phyloP scores from a whole-genome alignment of 768 basidiomycete species.

The Pleurotus eryngii region DNA sequence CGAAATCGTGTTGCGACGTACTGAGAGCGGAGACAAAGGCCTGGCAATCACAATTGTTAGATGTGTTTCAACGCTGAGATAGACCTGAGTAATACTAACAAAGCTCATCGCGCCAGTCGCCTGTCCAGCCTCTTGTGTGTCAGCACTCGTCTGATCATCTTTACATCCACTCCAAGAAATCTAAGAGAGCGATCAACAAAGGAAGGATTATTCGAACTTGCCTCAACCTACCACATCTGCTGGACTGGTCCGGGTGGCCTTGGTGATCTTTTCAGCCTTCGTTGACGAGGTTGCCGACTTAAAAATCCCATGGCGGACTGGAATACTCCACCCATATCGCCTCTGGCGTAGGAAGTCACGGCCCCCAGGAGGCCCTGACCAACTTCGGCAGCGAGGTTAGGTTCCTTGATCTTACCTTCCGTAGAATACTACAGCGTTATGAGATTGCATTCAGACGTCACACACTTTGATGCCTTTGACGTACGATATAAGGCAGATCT shows the following conservation, averaged over 20 bases:
- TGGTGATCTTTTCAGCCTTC: conserved; percentile 61
- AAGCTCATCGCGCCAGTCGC: conserved; percentile 81
- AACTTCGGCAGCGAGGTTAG: conserved; percentile 83
- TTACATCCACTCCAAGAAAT: conserved; percentile 82
- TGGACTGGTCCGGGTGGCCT: conserved; percentile 65
- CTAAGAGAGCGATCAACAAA: conserved; percentile 29
- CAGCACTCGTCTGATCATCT: conserved; percentile 80
- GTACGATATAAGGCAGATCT: conserved; percentile 70
- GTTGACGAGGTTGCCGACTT: conserved; percentile 68
- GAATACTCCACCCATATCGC: conserved; percentile 80
- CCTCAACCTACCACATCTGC: conserved; percentile 80
- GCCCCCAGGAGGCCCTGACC: conserved; percentile 84
- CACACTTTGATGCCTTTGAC: conserved; percentile 15
- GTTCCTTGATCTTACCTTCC: conserved; percentile 93
- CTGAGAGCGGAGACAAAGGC: conserved; percentile 59
- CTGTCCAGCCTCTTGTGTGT: conserved; percentile 60
- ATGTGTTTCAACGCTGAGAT: background rate
- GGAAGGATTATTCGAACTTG: background rate
- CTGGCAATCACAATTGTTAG: conserved; percentile 19
- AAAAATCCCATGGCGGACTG: conserved; percentile 66
- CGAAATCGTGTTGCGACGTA: conserved; percentile 22
- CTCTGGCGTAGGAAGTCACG: conserved; percentile 68
- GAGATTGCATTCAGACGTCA: background rate
- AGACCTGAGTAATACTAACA: conserved; percentile 46
- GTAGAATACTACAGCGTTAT: conserved; percentile 74